Evolutionary conservation across 164 flowering plant species (phyloP).

Genomic region (Berberis vulgaris): DNA sequence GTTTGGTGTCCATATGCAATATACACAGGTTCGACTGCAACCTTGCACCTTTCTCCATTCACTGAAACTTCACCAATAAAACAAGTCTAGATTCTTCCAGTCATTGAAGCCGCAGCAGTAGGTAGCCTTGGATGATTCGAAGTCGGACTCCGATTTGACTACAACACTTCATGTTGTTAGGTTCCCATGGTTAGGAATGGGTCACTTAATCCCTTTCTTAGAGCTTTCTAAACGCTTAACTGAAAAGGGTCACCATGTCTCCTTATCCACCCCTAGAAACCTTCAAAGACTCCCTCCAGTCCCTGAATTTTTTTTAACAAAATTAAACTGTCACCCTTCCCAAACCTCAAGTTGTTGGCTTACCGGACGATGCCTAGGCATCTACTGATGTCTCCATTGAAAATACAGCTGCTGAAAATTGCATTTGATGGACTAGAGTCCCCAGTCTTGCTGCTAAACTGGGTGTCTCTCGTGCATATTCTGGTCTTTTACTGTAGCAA

Average conservation of each 20-base stretch:
- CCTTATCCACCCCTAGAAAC: constrained; percentile 27
- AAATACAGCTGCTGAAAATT: constrained; percentile 19
- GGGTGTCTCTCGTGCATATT: constrained; percentile 19
- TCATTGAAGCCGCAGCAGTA: no score
- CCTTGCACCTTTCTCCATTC: no score
- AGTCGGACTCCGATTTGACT: no score
- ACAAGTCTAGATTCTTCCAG: no score
- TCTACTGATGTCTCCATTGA: constrained; percentile 29
- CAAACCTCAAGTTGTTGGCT: constrained; percentile 19
- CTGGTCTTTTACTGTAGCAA: constrained; percentile 32
- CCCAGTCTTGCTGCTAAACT: constrained; percentile 1
- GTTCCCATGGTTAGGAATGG: constrained; percentile 32
- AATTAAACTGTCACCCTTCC: constrained; percentile 22
- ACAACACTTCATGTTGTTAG: constrained; percentile 13
- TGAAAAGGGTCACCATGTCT: constrained; percentile 12
- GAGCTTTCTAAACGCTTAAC: constrained; percentile 26
- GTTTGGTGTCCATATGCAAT: no score
- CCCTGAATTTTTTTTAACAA: constrained; percentile 15
- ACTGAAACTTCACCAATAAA: no score
- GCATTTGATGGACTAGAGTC: constrained; percentile 22
- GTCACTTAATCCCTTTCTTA: constrained; percentile 31
- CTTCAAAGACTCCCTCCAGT: constrained; percentile 32
- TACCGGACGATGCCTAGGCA: constrained; percentile 34
- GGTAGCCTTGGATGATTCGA: no score
- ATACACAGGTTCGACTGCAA: no score